Base-by-base conservation (phyloP, 2,329 filamentous ascomycete genomes). In the Periglandula ipomoeae region DNA sequence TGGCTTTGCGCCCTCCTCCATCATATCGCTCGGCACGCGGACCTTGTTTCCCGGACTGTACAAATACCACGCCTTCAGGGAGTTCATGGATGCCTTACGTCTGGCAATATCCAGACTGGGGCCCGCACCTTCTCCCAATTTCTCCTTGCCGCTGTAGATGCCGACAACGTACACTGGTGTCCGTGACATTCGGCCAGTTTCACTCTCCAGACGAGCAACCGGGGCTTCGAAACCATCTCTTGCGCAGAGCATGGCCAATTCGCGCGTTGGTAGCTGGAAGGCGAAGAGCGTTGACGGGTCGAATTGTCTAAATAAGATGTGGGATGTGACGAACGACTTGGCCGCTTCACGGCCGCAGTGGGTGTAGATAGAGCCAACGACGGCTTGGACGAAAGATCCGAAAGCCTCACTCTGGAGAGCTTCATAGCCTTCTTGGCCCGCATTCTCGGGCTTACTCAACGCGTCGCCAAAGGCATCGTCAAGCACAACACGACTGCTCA, bases 1-100 rank as follows among this genome's bases (percentile, higher is more conserved):
- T 5, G 77, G 72, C 59, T 70, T 70, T 39, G 81, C 79, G 42
- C 72, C 75, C 54, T 79, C 72, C 47, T 75, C 72, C 56, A 85
- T 74, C 71, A 79, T 84, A 54, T 87, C 82, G 62, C 84, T 87
- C 22, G 85, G 85, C 52, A 88, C 73, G 50, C 76, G 75, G 44
- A 81, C 77, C 54, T 79, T 70, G 57, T 74, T 70, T 49, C 76
- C 73, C 24, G 93, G 91, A 65, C 84, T 90, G 72, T 98, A 98
- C 47, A 98, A 74, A 68, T 98, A 98, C 93, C 93, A 98, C 5
- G 84, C 77, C 75, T 95, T 95, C 61, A 98, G 74, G 17, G 89
- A 84, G 54, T 85, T 84, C 60, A 94, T 90, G 34, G 87, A 82
- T 19, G 93, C 93, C 65, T 87, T 79, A 54, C 79, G 76, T 54